A percentile compares a stretch with the other conserved stretches of the same genome.
These are phyloP conservation scores for Mycena venus DNA, from an alignment of 768 basidiomycete genomes.

Conservation along the genomic window DNA sequence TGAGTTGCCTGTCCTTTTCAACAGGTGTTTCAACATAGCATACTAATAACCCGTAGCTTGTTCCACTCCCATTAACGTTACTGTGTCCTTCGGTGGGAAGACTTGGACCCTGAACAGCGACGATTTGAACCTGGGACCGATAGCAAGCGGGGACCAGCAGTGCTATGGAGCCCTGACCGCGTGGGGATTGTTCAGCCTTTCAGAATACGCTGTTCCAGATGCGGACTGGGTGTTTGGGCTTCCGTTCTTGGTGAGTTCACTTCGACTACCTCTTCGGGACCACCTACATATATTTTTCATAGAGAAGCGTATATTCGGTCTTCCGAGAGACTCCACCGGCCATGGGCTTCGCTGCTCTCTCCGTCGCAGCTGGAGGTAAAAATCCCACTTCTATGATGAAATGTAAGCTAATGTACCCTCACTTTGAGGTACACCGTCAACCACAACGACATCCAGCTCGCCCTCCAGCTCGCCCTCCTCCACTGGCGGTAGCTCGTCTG, in stretches of 20 bases:
- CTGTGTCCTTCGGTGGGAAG: conserved; percentile 7
- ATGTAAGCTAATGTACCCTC: conserved; percentile 4
- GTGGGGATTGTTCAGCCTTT: neutral
- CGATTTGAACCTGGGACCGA: conserved; percentile 5
- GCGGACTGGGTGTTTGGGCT: conserved; percentile 10
- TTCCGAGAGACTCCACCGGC: conserved; percentile 8
- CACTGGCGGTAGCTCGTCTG: conserved; percentile 4
- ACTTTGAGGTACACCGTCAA: conserved; percentile 11
- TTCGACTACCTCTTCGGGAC: conserved; percentile 4
- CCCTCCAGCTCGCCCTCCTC: conserved; percentile 3
- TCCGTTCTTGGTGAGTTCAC: conserved; percentile 7
- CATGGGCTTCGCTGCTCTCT: conserved; percentile 8
- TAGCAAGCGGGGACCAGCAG: conserved; percentile 7
- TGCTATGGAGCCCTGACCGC: conserved; percentile 13
- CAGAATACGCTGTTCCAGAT: conserved; percentile 7
- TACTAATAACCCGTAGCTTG: conserved; percentile 10
- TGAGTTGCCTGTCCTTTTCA: conserved; percentile 7
- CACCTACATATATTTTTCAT: neutral
- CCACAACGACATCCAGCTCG: conserved; percentile 5
- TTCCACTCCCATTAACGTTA: conserved; percentile 7
- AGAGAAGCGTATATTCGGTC: conserved; percentile 8
- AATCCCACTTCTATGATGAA: conserved; percentile 4
- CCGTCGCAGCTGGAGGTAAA: conserved; percentile 10
- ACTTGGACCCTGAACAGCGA: conserved; percentile 1
- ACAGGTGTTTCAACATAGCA: conserved; percentile 1